A percentile compares a stretch with the other conserved stretches of the same genome.
Conservation (phyloP, 768 basidiomycete genomes). For the Leccinellum albellum region DNA sequence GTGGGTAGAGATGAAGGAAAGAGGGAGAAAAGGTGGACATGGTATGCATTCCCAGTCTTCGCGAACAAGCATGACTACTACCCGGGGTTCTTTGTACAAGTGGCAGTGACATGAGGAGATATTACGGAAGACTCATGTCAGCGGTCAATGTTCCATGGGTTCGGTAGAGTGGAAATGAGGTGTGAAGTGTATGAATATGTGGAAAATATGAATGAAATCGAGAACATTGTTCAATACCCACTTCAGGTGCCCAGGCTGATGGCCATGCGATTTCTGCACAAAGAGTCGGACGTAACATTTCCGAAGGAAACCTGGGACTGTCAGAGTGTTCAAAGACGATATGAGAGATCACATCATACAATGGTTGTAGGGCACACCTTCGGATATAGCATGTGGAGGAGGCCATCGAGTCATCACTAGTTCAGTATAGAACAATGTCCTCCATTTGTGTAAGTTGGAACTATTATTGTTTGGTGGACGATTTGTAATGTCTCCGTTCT, state of each 20-base stretch:
- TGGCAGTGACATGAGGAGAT: background rate
- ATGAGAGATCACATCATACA: background rate
- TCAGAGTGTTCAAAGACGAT: background rate
- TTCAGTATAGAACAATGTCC: background rate
- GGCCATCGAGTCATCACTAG: constrained; percentile 46
- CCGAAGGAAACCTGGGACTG: constrained; percentile 78
- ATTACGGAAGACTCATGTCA: background rate
- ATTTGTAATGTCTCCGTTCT: too few relatives aligned
- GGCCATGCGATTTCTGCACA: constrained; percentile 89
- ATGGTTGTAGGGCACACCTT: constrained; percentile 42
- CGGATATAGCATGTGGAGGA: constrained; percentile 69
- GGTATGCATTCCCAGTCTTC: constrained; percentile 79
- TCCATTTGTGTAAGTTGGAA: too few relatives aligned
- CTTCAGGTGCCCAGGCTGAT: constrained; percentile 86
- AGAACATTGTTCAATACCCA: constrained; percentile 22
- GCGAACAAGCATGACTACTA: constrained; percentile 84
- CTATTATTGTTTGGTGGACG: too few relatives aligned
- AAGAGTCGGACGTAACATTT: constrained; percentile 90
- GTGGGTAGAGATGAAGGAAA: background rate
- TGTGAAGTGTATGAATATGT: background rate
- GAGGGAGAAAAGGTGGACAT: background rate
- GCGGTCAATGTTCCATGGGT: background rate
- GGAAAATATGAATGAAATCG: background rate
- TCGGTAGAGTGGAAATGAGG: background rate
- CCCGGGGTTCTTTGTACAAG: constrained; percentile 60